Percentiles rank a stretch among this genome's conserved stretches.
These are phyloP conservation scores for Knoxia roxburghii DNA, from an alignment of 257 asterid genomes.

Conservation along the genomic window DNA sequence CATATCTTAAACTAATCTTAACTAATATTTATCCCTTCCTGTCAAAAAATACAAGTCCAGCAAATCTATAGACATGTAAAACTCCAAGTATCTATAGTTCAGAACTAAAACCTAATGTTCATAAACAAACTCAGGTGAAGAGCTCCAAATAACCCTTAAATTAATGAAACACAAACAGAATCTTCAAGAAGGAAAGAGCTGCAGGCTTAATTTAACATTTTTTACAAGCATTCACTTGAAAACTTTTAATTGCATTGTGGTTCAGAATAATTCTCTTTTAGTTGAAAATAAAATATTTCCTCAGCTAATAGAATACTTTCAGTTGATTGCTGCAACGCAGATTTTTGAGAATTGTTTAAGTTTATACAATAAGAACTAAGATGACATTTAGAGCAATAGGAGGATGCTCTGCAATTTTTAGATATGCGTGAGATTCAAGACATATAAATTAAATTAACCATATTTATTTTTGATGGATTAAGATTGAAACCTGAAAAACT, in stretches of 20 bases:
- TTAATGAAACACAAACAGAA: not conserved
- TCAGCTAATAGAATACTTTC: not conserved
- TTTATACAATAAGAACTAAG: not conserved
- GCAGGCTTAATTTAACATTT: not conserved
- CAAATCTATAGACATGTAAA: not conserved
- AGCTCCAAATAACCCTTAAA: not conserved
- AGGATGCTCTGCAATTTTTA: conserved; percentile 1
- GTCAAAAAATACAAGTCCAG: not conserved
- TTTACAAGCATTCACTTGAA: not conserved
- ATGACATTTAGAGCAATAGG: not conserved
- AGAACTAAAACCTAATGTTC: not conserved
- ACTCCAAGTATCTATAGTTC: not conserved
- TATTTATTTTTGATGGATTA: conserved; percentile 39
- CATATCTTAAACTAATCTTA: not conserved
- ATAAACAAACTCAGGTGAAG: not conserved
- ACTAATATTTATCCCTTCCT: not conserved
- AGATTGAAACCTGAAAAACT: conserved; percentile 97
- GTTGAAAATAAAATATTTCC: not conserved
- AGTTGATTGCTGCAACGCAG: not conserved
- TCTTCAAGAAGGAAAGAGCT: too few relatives aligned
- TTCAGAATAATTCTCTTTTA: not conserved
- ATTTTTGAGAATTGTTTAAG: not conserved
- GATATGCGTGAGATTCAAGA: conserved; percentile 2
- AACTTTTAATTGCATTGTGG: not conserved
- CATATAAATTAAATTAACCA: conserved; percentile 7